Evolutionary conservation across 2,329 filamentous ascomycete genomes (phyloP).

Genomic region (Malbranchea zuffiana): DNA sequence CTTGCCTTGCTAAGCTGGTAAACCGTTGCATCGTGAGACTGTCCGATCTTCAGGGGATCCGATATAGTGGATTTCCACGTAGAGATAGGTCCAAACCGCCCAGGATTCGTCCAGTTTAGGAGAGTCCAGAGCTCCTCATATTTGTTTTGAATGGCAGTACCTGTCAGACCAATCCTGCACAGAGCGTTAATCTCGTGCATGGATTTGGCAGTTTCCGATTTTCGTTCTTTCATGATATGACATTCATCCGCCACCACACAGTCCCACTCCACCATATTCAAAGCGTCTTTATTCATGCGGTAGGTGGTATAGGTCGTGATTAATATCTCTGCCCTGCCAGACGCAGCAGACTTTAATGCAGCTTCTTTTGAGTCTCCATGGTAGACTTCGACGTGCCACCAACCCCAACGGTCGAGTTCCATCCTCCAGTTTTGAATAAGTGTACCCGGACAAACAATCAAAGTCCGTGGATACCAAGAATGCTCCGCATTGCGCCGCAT

Average conservation of each 20-base stretch:
- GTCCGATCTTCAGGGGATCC: conserved; percentile 70
- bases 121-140: conserved; percentile 97
- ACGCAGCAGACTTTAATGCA: conserved; percentile 58
- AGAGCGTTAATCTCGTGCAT: conserved; percentile 87
- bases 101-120: conserved; percentile 91
- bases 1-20: conserved; percentile 71
- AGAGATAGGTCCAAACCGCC: conserved; percentile 51
- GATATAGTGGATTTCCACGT: conserved; percentile 74
- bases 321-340: conserved; percentile 75
- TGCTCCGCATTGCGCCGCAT: conserved; percentile 51
- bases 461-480: conserved; percentile 68
- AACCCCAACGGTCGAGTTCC: conserved; percentile 83
- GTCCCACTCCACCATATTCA: conserved; percentile 88
- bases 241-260: conserved; percentile 91
- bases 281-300: conserved; percentile 56
- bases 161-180: conserved; percentile 84
- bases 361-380: conserved; percentile 64
- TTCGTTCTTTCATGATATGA: conserved; percentile 72
- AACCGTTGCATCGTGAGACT: conserved; percentile 82
- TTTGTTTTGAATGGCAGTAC: conserved; percentile 94
- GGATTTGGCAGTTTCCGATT: conserved; percentile 65
- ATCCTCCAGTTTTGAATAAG: conserved; percentile 85
- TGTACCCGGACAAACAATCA: conserved; percentile 82
- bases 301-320: conserved; percentile 93
- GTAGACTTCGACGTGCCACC: conserved; percentile 80